Evolutionary conservation across 169 alveolate species (phyloP), one percentile per base, ranked within the genome.

Genomic region (Cryptosporidium felis): DNA sequence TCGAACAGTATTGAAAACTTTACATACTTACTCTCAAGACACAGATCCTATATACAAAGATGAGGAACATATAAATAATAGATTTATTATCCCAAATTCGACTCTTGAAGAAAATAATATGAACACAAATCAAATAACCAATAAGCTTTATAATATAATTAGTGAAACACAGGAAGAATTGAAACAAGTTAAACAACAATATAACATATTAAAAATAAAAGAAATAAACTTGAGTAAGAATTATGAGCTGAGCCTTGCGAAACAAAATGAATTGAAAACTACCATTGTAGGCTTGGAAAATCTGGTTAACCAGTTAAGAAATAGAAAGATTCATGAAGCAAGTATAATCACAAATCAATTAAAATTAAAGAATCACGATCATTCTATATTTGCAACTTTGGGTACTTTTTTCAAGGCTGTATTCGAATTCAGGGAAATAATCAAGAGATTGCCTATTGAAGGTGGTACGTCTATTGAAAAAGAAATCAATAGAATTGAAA

Each of bases 251-350:
- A 51, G 59, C 5, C 51, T 38, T 53, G 85, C 85, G 23, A 53
- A 56, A 34, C 66, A 49, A 74, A 74, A 74, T 38, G 85, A 74
- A 30, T 42, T 74, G 6, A 74, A 53, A 42, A 40, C 85, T 23
- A 74, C 34, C 1, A 53, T 40, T 34, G 16, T 49, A 3, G 56
- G 21, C 6, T 34, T 74, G 53, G 40, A 74, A 21, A 74, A 74
- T 34, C 5, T 18, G 41, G 46, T 74, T 6, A 53, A 53, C 23
- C 58, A 74, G 14, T 36, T 53, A 21, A 49, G 58, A 36, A 53
- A 3, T 4, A 74, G 41, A 23, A 38, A 74, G 56, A 38, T 1
- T 3, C 44, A 74, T 34, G 36, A 74, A 56, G 42, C 56, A 6
- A 74, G 23, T 23, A 21, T 44, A 3, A 30, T 74, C 36, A 21